Conservation (phyloP, 176 grass and related monocot species). For the Alloteropsis semialata region DNA sequence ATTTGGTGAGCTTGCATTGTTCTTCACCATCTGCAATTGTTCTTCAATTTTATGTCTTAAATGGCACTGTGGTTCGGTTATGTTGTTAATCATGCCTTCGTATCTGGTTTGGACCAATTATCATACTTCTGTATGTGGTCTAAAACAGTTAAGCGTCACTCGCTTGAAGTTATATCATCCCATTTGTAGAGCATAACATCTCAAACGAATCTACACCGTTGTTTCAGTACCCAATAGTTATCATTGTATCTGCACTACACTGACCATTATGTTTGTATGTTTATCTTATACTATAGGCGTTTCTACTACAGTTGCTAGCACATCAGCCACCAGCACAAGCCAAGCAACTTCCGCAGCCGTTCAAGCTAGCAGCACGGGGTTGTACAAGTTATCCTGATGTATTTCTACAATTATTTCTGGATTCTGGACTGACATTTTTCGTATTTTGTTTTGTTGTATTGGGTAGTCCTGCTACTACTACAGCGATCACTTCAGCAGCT, state of each 20-base stretch:
- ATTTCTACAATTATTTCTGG: slow-evolving; percentile 7
- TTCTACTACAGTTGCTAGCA: slow-evolving; percentile 50
- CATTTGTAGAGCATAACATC: background rate
- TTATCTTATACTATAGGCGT: slow-evolving; percentile 38
- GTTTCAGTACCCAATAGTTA: background rate
- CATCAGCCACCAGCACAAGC: slow-evolving; percentile 46
- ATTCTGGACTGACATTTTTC: slow-evolving; percentile 14
- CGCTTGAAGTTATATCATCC: background rate
- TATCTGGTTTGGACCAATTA: slow-evolving; percentile 2
- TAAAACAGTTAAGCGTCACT: background rate
- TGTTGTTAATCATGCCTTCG: background rate
- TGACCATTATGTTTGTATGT: slow-evolving; percentile 4
- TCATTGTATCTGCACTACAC: background rate
- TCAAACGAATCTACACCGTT: background rate
- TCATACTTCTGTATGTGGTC: background rate
- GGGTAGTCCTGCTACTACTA: slow-evolving; percentile 48
- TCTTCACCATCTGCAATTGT: background rate
- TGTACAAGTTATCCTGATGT: slow-evolving; percentile 37
- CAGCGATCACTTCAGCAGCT: slow-evolving; percentile 50
- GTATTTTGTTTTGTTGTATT: slow-evolving; percentile 3
- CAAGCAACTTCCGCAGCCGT: slow-evolving; percentile 59
- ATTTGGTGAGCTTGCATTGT: slow-evolving; percentile 54
- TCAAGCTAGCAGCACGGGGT: slow-evolving; percentile 75
- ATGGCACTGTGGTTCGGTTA: background rate
- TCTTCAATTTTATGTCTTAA: background rate